Percentiles rank a stretch among this genome's conserved stretches.
phyloP scores from a whole-genome alignment of 768 basidiomycete genomes.

The Phanerochaete carnosa region DNA sequence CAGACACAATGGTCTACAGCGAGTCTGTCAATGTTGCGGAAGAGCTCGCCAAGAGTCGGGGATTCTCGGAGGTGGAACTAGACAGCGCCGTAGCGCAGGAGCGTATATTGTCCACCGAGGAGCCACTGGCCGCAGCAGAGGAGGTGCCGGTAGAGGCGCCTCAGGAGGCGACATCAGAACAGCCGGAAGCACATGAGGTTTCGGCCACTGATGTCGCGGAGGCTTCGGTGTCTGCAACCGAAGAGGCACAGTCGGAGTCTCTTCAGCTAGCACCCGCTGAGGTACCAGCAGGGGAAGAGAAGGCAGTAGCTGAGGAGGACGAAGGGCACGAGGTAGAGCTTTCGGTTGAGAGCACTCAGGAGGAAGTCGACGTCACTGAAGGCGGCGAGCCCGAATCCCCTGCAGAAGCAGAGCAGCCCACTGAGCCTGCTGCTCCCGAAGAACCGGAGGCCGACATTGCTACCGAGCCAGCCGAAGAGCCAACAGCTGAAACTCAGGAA shows the following conservation, averaged over 20 bases:
- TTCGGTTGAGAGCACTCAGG: not conserved
- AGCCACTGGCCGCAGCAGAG: not conserved
- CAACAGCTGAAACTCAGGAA: not conserved
- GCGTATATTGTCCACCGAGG: not conserved
- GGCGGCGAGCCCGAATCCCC: not conserved
- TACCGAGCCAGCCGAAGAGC: not conserved
- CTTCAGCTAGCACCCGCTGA: not conserved
- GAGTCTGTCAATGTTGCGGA: slow-evolving; percentile 37
- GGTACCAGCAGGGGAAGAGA: not conserved
- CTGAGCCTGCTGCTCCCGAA: not conserved
- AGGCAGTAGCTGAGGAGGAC: not conserved
- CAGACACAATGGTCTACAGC: slow-evolving; percentile 71
- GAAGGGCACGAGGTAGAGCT: not conserved
- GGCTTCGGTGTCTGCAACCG: not conserved
- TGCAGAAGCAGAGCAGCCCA: not conserved
- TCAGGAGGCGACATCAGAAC: not conserved
- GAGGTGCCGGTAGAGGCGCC: not conserved
- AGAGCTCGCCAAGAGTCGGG: slow-evolving; percentile 31
- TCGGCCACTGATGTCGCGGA: not conserved
- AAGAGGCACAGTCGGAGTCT: not conserved
- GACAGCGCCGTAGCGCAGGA: slow-evolving; percentile 8
- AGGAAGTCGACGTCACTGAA: slow-evolving; percentile 3
- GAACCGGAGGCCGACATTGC: not conserved
- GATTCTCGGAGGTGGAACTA: slow-evolving; percentile 4
- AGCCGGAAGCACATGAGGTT: not conserved